A percentile compares a stretch with the other conserved stretches of the same genome.
phyloP scores from a whole-genome alignment of 2,329 filamentous ascomycete genomes.

The Neurospora sp. region DNA sequence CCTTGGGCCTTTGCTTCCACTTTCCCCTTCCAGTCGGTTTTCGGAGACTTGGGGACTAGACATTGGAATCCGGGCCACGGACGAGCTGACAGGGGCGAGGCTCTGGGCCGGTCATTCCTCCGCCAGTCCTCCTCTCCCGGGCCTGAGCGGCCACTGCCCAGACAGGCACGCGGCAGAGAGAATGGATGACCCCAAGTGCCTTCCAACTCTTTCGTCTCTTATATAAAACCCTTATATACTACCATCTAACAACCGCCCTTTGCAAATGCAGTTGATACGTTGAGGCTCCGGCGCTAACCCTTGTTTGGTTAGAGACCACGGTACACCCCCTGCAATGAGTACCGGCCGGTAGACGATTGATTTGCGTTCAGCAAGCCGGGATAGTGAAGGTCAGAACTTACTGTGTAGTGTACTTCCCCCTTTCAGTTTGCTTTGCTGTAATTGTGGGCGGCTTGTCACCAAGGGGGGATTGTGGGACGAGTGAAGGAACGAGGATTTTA shows the following conservation, averaged over 20 bases:
- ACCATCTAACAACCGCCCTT: not conserved
- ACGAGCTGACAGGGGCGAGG: not conserved
- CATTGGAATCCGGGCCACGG: not conserved
- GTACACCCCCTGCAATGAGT: not conserved
- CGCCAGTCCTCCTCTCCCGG: not conserved
- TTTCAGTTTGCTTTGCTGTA: not conserved
- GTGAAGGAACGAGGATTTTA: not conserved
- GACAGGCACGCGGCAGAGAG: not conserved
- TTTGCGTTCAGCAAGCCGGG: not conserved
- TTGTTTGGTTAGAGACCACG: not conserved
- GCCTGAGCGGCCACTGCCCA: not conserved
- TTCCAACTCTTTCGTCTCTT: not conserved
- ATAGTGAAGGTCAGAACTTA: not conserved
- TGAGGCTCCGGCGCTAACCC: not conserved
- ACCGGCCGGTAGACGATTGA: not conserved
- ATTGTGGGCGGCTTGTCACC: not conserved
- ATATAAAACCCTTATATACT: not conserved
- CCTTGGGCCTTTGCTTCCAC: not conserved
- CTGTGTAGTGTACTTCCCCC: not conserved
- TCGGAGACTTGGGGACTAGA: not conserved
- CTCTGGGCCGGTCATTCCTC: not conserved
- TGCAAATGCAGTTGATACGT: not conserved
- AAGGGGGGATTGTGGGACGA: not conserved
- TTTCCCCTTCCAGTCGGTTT: not conserved
- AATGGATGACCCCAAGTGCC: not conserved